Evolutionary conservation across 345 rosid species (phyloP).

Genomic region (Brassica napus): Da-Ae NC_063443.1:14823501-14824000

Average conservation of each 20-base stretch:
- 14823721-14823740: slow-evolving; percentile 56
- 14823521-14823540: neutral
- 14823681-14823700: slow-evolving; percentile 38
- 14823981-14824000: neutral
- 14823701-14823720: slow-evolving; percentile 37
- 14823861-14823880: slow-evolving; percentile 19
- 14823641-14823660: neutral
- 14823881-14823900: slow-evolving; percentile 15
- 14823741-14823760: slow-evolving; percentile 32
- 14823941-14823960: slow-evolving; percentile 17
- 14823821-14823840: slow-evolving; percentile 16
- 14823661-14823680: slow-evolving; percentile 28
- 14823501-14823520: neutral
- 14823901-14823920: neutral
- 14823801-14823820: slow-evolving; percentile 1
- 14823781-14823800: slow-evolving; percentile 20
- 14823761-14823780: slow-evolving; percentile 23
- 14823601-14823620: neutral
- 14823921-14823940: slow-evolving; percentile 39
- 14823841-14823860: slow-evolving; percentile 27
- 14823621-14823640: slow-evolving; percentile 6
- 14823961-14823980: slow-evolving; percentile 2
- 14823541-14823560: neutral
- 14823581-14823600: neutral
- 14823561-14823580: neutral